Conservation (phyloP, 1,139 yeast genomes). For the Suhomyces kunorum region DNA sequence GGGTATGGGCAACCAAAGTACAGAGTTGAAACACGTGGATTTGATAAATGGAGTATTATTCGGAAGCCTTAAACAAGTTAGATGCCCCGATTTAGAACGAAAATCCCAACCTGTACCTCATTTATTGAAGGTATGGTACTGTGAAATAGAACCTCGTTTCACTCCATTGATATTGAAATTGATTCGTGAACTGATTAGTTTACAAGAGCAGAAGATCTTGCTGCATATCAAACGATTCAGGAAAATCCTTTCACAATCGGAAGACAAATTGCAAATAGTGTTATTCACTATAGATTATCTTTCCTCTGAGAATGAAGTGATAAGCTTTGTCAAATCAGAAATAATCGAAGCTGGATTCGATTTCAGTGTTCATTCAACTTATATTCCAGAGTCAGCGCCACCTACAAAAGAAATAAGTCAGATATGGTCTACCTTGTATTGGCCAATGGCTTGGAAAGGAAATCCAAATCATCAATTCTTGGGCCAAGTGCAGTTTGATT, state of each 20-base stretch:
- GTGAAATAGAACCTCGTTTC: conserved; percentile 33
- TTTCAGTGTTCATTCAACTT: conserved; percentile 9
- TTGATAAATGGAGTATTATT: conserved; percentile 51
- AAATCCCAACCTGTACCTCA: conserved; percentile 33
- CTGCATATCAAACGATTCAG: conserved; percentile 38
- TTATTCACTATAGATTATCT: conserved; percentile 30
- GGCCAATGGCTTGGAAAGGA: conserved; percentile 97
- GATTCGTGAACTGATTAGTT: conserved; percentile 29
- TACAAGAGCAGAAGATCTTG: conserved; percentile 29
- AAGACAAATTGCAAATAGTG: conserved; percentile 24
- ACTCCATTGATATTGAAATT: conserved; percentile 31
- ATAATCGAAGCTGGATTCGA: not conserved
- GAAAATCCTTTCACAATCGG: conserved; percentile 16
- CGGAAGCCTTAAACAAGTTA: conserved; percentile 50
- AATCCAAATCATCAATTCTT: conserved; percentile 79
- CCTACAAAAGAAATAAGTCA: conserved; percentile 60
- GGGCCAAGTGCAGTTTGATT: conserved; percentile 52
- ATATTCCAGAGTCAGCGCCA: conserved; percentile 58
- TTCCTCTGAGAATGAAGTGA: conserved; percentile 18
- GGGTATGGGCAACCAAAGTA: not conserved
- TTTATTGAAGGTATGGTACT: conserved; percentile 59
- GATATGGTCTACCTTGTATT: conserved; percentile 64
- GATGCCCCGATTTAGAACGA: conserved; percentile 25
- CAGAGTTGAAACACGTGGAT: conserved; percentile 33
- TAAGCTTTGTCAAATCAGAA: conserved; percentile 13